Conservation (phyloP, 495 filamentous ascomycete genomes). For the Neurospora sp. region DNA sequence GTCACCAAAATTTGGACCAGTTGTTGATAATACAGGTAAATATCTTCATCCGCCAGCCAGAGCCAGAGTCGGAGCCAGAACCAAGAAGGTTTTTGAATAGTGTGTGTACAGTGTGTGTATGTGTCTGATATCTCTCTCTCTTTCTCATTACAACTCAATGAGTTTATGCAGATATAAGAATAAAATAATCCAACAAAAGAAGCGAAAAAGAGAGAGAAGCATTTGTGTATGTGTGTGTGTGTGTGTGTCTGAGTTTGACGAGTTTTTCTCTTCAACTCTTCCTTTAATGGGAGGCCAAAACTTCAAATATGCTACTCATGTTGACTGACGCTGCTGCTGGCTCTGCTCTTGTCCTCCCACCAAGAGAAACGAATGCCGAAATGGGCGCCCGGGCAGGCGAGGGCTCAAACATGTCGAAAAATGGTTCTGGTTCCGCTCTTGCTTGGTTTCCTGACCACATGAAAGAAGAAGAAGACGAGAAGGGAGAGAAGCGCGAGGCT, state of each 20-base stretch:
- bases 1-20: too few species aligned
- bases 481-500: slow-evolving; percentile 15
- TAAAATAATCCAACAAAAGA: neutral
- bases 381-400: slow-evolving; percentile 14
- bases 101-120: neutral
- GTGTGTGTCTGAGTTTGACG: neutral
- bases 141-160: neutral
- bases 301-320: slow-evolving; percentile 31
- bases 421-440: slow-evolving; percentile 14
- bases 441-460: neutral
- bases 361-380: slow-evolving; percentile 3
- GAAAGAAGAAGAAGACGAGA: slow-evolving; percentile 4
- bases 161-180: neutral
- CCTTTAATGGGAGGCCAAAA: slow-evolving; percentile 16
- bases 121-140: neutral
- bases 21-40: too few species aligned
- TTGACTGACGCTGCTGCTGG: slow-evolving; percentile 10
- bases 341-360: slow-evolving; percentile 5
- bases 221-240: neutral
- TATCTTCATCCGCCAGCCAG: too few species aligned
- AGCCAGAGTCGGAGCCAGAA: neutral
- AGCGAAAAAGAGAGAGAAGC: neutral
- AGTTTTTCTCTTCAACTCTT: neutral
- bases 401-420: slow-evolving; percentile 28
- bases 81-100: neutral